Evolutionary conservation across 768 basidiomycete species (phyloP), one percentile per base, ranked within the genome.

Genomic region (Suillus discolor): DNA sequence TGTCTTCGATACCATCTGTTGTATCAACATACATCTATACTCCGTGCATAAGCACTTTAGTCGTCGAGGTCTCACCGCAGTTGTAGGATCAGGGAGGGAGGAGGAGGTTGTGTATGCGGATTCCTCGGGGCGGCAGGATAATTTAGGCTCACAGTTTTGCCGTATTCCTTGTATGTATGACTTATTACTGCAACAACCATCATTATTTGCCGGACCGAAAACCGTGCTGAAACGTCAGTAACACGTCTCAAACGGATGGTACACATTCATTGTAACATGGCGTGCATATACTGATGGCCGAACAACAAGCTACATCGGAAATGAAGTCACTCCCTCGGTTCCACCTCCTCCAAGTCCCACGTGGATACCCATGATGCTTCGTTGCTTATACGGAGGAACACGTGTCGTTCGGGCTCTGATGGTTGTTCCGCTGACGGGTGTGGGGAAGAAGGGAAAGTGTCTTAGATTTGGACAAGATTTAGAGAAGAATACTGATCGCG

Each of bases 11-110:
- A 73, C 70, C 77, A 74, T 71, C 69, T 70, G 69, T 68, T 77
- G 77, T 77, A 78, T 71, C 71, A 78, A 66, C 74, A 77, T 76
- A 76, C 72, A 42, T 69, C 62, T 77, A 76, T 65, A 68, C 66
- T 41, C 59, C 72, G 75, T 78, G 77, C 77, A 75, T 77, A 76
- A 71, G 75, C 75, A 76, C 76, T 54, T 57, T 78, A 75, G 68
- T 76, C 67, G 66, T 76, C 68, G 57, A 67, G 63, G 51, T 65
- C 63, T 61, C 47, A 62, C 45, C 57, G 25, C 68, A 69, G 71
- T 70, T 76, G 77, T 76, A 76, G 68, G 70, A 76, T 70, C 62
- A 69, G 49, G 47, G 25, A 15, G 63, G 54, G 44, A 60, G 62
- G 64, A 55, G 53, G 53, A 62, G 51, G 47, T 66, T 66, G 63